Base-by-base conservation (phyloP, 1,284 basidiomycete genomes). In the Cutaneotrichosporon spelunceum region DNA sequence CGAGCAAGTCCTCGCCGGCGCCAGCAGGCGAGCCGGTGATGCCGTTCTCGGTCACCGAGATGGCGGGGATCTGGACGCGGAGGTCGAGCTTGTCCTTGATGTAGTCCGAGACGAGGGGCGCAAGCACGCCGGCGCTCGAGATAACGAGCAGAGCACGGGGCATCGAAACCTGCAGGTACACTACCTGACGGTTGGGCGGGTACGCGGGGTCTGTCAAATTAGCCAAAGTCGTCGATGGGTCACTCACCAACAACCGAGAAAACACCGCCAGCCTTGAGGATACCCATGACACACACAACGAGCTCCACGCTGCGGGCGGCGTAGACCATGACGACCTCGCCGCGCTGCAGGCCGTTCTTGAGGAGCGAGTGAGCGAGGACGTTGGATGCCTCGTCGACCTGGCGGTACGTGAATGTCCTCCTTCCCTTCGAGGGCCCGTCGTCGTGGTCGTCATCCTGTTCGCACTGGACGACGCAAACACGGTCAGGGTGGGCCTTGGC, bases 251-350 rank as follows among this genome's bases (percentile, higher is more conserved):
- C 97, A 66, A 99, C 96, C 42, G 91, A 95, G 81, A 99, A 99
- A 2, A 93, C 94, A 8, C 91, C 95, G 27, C 96, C 96, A 2
- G 91, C 93, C 81, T 99, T 99, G 70, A 99, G 84, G 36, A 96
- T 88, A 55, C 91, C 96, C 87, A 99, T 90, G 6, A 99, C 93
- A 21, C 95, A 95, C 6, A 99, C 90, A 8, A 97, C 92, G 55
- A 99, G 87, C 77, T 99, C 95, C 47, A 97, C 94, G 68, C 91
- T 93, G 52, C 96, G 87, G 71, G 97, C 88, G 0, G 96, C 96
- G 75, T 99, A 99, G n/a, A 99, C 90, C 86, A 96, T 98, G 59
- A 99, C 93, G 23, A 99, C 93, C 70, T 99, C 96, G 69, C 95
- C 95, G 29, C 93, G 83, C 79, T 95, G 84, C 14, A 99, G 82